Evolutionary conservation across 2,329 filamentous ascomycete species (phyloP).

Genomic region (Cadophora sp.): DNA sequence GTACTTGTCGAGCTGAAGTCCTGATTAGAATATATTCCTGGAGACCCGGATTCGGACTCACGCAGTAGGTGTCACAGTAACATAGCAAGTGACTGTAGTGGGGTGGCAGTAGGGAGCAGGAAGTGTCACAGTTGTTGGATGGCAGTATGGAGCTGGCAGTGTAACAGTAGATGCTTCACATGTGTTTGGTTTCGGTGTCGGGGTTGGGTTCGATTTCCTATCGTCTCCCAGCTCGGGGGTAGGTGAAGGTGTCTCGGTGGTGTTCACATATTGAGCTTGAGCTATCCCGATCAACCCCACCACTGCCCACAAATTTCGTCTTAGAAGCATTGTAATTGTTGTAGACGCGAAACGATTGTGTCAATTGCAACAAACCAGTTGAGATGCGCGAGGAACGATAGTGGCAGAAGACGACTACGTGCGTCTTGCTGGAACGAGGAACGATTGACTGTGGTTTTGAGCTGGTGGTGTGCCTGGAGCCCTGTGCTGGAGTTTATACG

Average conservation of each 20-base stretch:
- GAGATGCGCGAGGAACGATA: constrained; percentile 38
- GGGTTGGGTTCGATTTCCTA: not conserved
- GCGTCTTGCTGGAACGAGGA: constrained; percentile 34
- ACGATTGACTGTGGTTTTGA: constrained; percentile 34
- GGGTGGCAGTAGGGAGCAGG: constrained; percentile 11
- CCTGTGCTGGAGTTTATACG: constrained; percentile 28
- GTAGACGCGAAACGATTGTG: constrained; percentile 36
- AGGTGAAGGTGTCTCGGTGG: constrained; percentile 18
- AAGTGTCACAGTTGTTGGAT: constrained; percentile 7
- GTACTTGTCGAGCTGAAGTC: not conserved
- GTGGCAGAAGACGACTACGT: constrained; percentile 29
- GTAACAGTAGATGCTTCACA: constrained; percentile 23
- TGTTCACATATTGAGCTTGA: constrained; percentile 27
- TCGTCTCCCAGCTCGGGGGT: not conserved
- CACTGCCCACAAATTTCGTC: constrained; percentile 28
- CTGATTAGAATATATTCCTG: not conserved
- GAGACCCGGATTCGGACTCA: not conserved
- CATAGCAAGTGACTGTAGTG: constrained; percentile 22
- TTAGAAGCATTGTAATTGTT: constrained; percentile 31
- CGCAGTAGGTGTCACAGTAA: constrained; percentile 16
- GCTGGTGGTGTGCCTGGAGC: constrained; percentile 34
- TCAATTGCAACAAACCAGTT: constrained; percentile 34
- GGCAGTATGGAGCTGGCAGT: not conserved
- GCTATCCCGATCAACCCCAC: constrained; percentile 33
- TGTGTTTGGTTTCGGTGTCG: constrained; percentile 10